Evolutionary conservation across 23 red algal species (phyloP).

Genomic region (Chondrus crispus): DNA sequence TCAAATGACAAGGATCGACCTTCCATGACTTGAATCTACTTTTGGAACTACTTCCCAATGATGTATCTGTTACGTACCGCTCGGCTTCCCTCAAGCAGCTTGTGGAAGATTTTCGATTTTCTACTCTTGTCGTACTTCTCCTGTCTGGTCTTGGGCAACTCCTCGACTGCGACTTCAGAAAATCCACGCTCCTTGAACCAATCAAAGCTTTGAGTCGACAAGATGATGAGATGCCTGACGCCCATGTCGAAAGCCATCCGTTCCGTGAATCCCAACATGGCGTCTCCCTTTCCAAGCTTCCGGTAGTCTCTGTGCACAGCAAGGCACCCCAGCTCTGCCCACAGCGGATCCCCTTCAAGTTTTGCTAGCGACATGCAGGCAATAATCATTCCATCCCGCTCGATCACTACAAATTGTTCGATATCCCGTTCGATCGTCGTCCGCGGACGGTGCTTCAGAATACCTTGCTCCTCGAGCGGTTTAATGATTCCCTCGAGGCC

Average conservation of each 20-base stretch:
- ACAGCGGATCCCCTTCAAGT: slow-evolving; percentile 47
- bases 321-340: slow-evolving; percentile 85
- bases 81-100: slow-evolving; percentile 69
- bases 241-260: slow-evolving; percentile 70
- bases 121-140: slow-evolving; percentile 62
- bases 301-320: slow-evolving; percentile 88
- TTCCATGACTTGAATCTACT: not conserved
- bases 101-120: slow-evolving; percentile 86
- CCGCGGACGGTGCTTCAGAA: slow-evolving; percentile 69
- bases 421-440: slow-evolving; percentile 80
- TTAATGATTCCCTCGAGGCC: slow-evolving; percentile 83
- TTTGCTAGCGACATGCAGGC: slow-evolving; percentile 72
- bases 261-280: slow-evolving; percentile 88
- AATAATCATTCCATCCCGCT: slow-evolving; percentile 98
- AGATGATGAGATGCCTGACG: slow-evolving; percentile 82
- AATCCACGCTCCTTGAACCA: slow-evolving; percentile 98
- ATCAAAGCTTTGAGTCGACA: slow-evolving; percentile 86
- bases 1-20: not conserved
- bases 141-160: slow-evolving; percentile 63
- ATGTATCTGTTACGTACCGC: slow-evolving; percentile 38
- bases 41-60: not conserved
- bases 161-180: slow-evolving; percentile 57
- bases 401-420: slow-evolving; percentile 80
- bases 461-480: slow-evolving; percentile 84
- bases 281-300: slow-evolving; percentile 86